Base-by-base conservation (phyloP, 108 stramenopile species). In the Cyclostephanos invisitatus region DNA sequence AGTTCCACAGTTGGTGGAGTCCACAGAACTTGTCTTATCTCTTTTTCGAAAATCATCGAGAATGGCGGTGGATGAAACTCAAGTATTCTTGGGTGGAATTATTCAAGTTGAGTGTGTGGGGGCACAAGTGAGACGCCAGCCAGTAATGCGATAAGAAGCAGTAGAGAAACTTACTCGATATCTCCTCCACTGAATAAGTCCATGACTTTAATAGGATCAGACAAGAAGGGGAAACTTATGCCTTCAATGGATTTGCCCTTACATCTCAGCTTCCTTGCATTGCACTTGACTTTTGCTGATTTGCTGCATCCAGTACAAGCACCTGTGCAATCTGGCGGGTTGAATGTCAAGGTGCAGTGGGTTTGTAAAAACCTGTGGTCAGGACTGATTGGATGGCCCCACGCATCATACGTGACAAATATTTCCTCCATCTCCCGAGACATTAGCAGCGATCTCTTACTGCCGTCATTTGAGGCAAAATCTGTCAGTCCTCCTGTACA, bases 41-140 rank as follows among this genome's bases (percentile, higher is more conserved):
- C 56, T 38, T 32, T 14, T 25, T 53, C 44, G 40, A 66, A 72
- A 46, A 48, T 29, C 71, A 78, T 72, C 49, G 35, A 22, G 32
- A 72, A 22, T 2, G 63, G 60, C 5, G 68, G 68, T 15, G 78
- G 73, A 21, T 59, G 32, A 37, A 68, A 80, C 44, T 74, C 66
- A 36, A 74, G 36, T 5, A 80, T 27, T 28, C 55, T 56, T 25
- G 55, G 11, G 28, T 56, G 3, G 28, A 12, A 20, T 20, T 28
- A 28, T 56, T 14, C 27, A 27, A 11, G 27, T 24, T 56, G 15
- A 56, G 27, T 56, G 10, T 28, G 12, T 4, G 8, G 40, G 40
- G 40, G 21, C 20, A 7, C 28, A 53, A 20, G 18, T 53, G 24
- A 21, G 24, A 24, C 17, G 7, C 20, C 14, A 28, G 55, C 10